Evolutionary conservation across 2,329 filamentous ascomycete genomes (phyloP).

Genomic region (Cladobotryum mycophilum): DNA sequence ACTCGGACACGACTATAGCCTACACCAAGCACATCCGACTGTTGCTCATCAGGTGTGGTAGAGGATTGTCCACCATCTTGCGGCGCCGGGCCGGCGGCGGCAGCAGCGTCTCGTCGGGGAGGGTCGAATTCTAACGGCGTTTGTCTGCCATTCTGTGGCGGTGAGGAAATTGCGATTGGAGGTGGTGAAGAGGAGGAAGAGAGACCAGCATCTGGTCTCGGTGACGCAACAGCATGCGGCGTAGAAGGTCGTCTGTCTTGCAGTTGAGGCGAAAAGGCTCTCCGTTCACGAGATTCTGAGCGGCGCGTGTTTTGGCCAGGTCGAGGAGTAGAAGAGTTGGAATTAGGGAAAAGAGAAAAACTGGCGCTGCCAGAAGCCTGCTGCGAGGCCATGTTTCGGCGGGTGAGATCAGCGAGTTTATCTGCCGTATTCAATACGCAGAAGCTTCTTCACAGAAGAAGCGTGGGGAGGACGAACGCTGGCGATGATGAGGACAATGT

Average conservation of each 20-base stretch:
- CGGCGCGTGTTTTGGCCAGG: constrained; percentile 27
- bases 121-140: constrained; percentile 30
- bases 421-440: constrained; percentile 17
- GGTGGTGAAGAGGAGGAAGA: constrained; percentile 17
- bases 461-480: background rate
- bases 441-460: constrained; percentile 22
- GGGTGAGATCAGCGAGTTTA: background rate
- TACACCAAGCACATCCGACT: constrained; percentile 2
- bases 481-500: background rate
- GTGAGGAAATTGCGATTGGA: constrained; percentile 16
- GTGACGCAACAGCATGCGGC: constrained; percentile 15
- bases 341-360: constrained; percentile 54
- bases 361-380: constrained; percentile 36
- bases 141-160: constrained; percentile 27
- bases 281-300: constrained; percentile 31
- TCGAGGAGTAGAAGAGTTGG: constrained; percentile 28
- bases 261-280: constrained; percentile 31
- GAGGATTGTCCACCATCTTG: constrained; percentile 2
- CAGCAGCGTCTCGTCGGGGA: constrained; percentile 9
- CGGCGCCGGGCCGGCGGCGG: constrained; percentile 17
- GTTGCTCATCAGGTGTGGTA: constrained; percentile 8
- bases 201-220: constrained; percentile 6
- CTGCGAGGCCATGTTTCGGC: constrained; percentile 32
- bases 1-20: constrained; percentile 16
- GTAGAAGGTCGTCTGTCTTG: constrained; percentile 26